These are phyloP conservation scores for Fimicolochytrium jonesii DNA, from an alignment of 192 early-diverging fungal genomes.

Conservation along the genomic window DNA sequence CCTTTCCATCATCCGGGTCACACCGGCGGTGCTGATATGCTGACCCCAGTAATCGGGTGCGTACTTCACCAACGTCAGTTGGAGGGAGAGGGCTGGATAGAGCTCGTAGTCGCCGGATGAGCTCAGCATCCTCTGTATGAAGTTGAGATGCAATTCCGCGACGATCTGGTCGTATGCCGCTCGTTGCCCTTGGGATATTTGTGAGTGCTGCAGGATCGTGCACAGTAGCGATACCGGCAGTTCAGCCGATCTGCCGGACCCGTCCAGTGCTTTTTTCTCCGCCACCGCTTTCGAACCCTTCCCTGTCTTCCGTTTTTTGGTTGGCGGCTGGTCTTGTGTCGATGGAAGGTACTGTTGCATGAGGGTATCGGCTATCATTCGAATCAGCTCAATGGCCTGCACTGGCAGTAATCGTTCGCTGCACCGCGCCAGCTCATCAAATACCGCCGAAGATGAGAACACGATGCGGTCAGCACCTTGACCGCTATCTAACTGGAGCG, in stretches of 20 bases:
- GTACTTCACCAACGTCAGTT: conserved; percentile 5
- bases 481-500: not conserved
- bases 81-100: conserved; percentile 16
- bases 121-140: conserved; percentile 10
- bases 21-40: conserved; percentile 4
- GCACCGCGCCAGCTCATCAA: not conserved
- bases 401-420: conserved; percentile 13
- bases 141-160: conserved; percentile 1
- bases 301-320: conserved; percentile 5
- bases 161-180: conserved; percentile 4
- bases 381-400: conserved; percentile 13
- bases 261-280: not conserved
- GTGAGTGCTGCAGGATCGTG: conserved; percentile 9
- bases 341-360: conserved; percentile 3
- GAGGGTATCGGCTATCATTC: not conserved
- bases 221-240: conserved; percentile 3
- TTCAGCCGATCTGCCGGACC: not conserved
- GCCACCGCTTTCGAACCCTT: not conserved
- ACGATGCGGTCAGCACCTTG: too few relatives aligned
- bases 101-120: not conserved
- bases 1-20: not conserved
- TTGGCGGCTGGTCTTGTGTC: not conserved
- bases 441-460: too few relatives aligned
- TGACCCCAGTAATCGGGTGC: conserved; percentile 11
- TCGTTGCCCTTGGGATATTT: conserved; percentile 21